Base-by-base conservation (phyloP, 495 filamentous ascomycete species). In the Beverwykella pulmonaria region DNA sequence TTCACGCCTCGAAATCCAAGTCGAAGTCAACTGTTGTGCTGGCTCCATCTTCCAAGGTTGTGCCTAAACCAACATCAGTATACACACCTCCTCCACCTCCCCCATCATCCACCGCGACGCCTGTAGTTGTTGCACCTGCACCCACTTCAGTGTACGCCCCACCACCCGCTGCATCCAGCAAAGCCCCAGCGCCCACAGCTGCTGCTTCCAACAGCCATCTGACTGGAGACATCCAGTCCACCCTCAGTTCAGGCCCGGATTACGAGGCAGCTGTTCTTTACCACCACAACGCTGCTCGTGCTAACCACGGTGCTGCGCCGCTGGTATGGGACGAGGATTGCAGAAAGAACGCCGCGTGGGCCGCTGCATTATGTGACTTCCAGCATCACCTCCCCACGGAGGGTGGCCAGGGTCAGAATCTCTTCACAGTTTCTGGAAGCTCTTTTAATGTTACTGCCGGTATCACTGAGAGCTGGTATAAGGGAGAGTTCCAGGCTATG, bases 231-330 rank as follows among this genome's bases (percentile, higher is more conserved):
- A 59, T 63, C 20, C 55, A 65, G 22, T 36, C 59, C 25, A 32
- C 69, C 22, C 22, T 69, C 46, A 50, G 20, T 26, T 27, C 50
- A 19, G 62, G 64, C 20, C 30, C 29, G n/a, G 66, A 75, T 47
- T 88, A 87, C 75, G 67, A 80, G 69, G 69, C 73, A 47, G 65
- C 74, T 5, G 76, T 84, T 17, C 73, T 93, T 41, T 81, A 86
- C 72, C 85, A 89, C 77, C 94, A 98, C 84, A 97, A 97, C 80
- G 66, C 87, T 44, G 90, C 92, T 77, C 93, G 94, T 70, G 82
- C 83, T 74, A 92, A 91, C 79, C 92, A 97, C 81, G 90, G 88
- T 22, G 85, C 86, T 34, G 71, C 75, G 17, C 83, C 79, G 39
- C 68, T 98, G 22, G 73, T 67, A 36, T 98, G 89, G 87, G 81